Percentiles rank a stretch among this genome's conserved stretches.
phyloP scores from a whole-genome alignment of 1,139 yeast genomes.

The Insectozyma bohioensis region DNA sequence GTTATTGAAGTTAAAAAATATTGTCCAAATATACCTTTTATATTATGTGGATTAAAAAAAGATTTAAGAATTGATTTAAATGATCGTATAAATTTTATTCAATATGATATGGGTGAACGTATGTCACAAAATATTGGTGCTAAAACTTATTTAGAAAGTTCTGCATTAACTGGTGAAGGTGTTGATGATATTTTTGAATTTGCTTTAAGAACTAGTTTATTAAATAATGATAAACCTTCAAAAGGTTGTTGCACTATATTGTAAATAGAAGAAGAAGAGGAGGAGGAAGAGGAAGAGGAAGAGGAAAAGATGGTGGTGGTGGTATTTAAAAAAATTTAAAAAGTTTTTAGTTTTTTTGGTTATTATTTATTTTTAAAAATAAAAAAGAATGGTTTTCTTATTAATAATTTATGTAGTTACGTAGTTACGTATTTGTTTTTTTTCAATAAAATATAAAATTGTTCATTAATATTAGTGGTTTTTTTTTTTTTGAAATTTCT shows the following conservation, averaged over 20 bases:
- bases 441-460: too few relatives aligned
- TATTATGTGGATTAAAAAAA: slow-evolving; percentile 69
- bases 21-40: slow-evolving; percentile 65
- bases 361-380: too few relatives aligned
- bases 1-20: slow-evolving; percentile 65
- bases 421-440: too few relatives aligned
- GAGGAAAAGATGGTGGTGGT: too few relatives aligned
- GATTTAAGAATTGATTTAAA: slow-evolving; percentile 48
- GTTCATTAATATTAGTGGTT: too few relatives aligned
- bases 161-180: slow-evolving; percentile 78
- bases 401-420: too few relatives aligned
- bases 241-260: slow-evolving; percentile 37
- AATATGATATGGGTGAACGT: slow-evolving; percentile 52
- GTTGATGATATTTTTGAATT: slow-evolving; percentile 79
- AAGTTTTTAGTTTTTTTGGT: too few relatives aligned
- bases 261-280: slow-evolving; percentile 13
- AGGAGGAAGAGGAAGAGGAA: too few relatives aligned
- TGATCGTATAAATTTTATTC: slow-evolving; percentile 41
- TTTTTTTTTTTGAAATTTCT: too few relatives aligned
- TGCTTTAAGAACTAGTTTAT: slow-evolving; percentile 69
- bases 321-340: too few relatives aligned
- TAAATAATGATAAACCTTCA: slow-evolving; percentile 30
- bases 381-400: background rate
- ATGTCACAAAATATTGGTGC: slow-evolving; percentile 71
- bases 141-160: slow-evolving; percentile 66